Conservation (phyloP, 139 green algal genomes). For the Edaphochlamys debaryana region DNA sequence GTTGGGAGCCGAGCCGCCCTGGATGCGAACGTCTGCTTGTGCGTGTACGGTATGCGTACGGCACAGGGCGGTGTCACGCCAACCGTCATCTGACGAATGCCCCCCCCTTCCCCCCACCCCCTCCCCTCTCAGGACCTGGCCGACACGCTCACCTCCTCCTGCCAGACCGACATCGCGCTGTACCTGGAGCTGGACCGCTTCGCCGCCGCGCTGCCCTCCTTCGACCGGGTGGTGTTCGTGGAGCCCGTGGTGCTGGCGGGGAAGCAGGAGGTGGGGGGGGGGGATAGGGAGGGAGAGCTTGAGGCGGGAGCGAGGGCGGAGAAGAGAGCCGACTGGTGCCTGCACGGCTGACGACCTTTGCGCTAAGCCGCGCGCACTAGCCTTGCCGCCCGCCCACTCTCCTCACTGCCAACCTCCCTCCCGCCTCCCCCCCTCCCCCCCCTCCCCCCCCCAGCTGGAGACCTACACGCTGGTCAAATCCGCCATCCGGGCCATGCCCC, state of each 20-base stretch:
- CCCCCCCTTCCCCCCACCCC: too few species aligned
- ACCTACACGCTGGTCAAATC: slow-evolving; percentile 11
- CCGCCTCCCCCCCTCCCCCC: not conserved
- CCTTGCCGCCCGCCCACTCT: too few species aligned
- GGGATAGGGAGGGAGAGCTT: too few species aligned
- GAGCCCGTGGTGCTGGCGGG: slow-evolving; percentile 21
- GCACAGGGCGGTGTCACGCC: too few species aligned
- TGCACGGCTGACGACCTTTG: not conserved
- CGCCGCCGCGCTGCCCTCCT: not conserved
- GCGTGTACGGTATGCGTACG: too few species aligned
- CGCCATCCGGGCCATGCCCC: not conserved
- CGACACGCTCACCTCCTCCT: not conserved
- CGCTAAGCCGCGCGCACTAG: too few species aligned
- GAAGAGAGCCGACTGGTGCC: not conserved
- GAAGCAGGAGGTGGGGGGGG: not conserved
- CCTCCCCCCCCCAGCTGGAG: not conserved
- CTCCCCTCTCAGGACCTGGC: slow-evolving; percentile 4
- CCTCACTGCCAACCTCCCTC: not conserved
- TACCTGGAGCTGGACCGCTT: slow-evolving; percentile 15
- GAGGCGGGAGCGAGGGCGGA: too few species aligned
- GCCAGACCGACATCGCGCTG: not conserved
- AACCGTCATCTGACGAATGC: too few species aligned
- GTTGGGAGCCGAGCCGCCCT: too few species aligned
- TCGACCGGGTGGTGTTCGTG: slow-evolving; percentile 33
- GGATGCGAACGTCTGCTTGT: too few species aligned